Percentiles rank a stretch among this genome's conserved stretches.
phyloP scores from a whole-genome alignment of 2,329 filamentous ascomycete genomes.

The Tolypocladium capitatum region DNA sequence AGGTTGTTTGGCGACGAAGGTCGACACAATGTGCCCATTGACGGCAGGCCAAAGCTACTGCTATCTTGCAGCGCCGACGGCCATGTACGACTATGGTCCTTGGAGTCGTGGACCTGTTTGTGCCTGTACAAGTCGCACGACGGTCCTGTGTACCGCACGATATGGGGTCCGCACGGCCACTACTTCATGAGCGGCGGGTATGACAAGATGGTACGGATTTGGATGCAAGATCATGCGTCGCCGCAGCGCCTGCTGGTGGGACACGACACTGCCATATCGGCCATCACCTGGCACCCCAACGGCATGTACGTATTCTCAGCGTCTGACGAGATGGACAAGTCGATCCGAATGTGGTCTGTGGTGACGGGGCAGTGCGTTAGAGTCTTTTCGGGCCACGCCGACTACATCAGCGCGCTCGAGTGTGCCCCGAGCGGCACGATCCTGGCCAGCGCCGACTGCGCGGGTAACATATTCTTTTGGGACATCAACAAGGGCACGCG shows the following conservation, averaged over 20 bases:
- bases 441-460: constrained; percentile 79
- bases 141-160: constrained; percentile 74
- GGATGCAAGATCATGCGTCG: constrained; percentile 86
- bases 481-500: constrained; percentile 75
- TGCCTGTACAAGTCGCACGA: constrained; percentile 91
- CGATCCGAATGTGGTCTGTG: constrained; percentile 96
- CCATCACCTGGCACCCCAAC: constrained; percentile 89
- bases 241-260: constrained; percentile 80
- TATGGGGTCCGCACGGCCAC: constrained; percentile 86
- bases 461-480: constrained; percentile 89
- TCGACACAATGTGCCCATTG: constrained; percentile 25
- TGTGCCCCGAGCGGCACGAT: constrained; percentile 81
- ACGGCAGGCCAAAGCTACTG: constrained; percentile 57
- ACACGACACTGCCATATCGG: constrained; percentile 86
- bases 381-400: constrained; percentile 82
- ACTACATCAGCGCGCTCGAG: constrained; percentile 72
- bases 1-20: constrained; percentile 37
- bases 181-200: constrained; percentile 84
- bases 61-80: constrained; percentile 81
- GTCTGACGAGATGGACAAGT: constrained; percentile 73
- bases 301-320: constrained; percentile 88
- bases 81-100: constrained; percentile 81
- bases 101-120: constrained; percentile 83
- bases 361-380: constrained; percentile 75
- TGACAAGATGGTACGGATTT: constrained; percentile 82